Evolutionary conservation across 2,329 filamentous ascomycete genomes (phyloP).

Genomic region (Stachybotrys chlorohalonatus): DNA sequence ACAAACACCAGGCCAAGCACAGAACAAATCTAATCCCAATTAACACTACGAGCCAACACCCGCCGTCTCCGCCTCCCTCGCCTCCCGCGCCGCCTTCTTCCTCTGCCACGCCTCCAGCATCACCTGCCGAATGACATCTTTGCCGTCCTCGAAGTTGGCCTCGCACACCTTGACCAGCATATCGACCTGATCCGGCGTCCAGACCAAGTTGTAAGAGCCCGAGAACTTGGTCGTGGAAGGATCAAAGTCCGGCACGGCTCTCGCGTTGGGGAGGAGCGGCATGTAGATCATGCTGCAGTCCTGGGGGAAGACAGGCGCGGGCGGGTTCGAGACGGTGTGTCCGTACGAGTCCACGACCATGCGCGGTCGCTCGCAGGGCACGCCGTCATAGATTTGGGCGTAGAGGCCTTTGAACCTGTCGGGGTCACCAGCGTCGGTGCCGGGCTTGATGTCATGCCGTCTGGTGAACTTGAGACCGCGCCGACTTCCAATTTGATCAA

Average conservation of each 20-base stretch:
- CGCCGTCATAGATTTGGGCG: constrained; percentile 4
- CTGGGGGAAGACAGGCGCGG: constrained; percentile 1
- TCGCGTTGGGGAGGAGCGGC: constrained; percentile 3
- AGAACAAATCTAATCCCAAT: too few species aligned
- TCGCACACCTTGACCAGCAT: constrained; percentile 3
- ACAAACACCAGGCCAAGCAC: too few species aligned
- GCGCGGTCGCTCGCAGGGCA: constrained; percentile 2
- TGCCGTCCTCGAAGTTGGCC: constrained; percentile 1
- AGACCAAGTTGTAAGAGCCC: constrained; percentile 4
- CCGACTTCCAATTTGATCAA: constrained; percentile 5
- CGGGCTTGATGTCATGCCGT: background rate
- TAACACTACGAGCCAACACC: too few species aligned
- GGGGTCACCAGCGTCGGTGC: background rate
- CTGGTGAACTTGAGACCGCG: constrained; percentile 3
- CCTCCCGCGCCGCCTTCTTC: constrained; percentile 3
- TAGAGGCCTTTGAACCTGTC: constrained; percentile 3
- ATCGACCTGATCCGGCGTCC: constrained; percentile 2
- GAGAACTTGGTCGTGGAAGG: constrained; percentile 5
- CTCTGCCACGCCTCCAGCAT: constrained; percentile 3
- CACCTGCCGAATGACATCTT: background rate
- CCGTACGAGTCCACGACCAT: constrained; percentile 4
- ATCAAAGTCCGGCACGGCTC: constrained; percentile 1
- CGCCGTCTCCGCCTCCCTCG: background rate
- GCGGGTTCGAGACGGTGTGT: constrained; percentile 3
- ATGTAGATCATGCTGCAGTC: constrained; percentile 5